Percentiles rank a stretch among this genome's conserved stretches.
These are phyloP conservation scores for Penicillium tannophilum DNA, from an alignment of 495 filamentous ascomycete genomes.

Conservation along the genomic window DNA sequence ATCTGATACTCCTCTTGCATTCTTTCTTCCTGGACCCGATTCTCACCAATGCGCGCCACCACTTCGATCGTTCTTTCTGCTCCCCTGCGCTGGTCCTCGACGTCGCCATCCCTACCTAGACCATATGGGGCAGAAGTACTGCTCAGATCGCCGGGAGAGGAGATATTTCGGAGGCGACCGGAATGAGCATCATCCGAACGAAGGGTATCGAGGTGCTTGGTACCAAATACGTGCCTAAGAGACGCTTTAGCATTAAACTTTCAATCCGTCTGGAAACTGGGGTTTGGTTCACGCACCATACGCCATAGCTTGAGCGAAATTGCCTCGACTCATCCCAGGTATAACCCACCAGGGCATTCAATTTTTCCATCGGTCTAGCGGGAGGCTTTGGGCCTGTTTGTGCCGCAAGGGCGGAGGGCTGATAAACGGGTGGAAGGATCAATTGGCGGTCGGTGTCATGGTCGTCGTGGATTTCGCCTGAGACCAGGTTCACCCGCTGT, in stretches of 20 bases:
- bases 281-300: slow-evolving; percentile 2
- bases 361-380: neutral
- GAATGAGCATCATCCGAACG: neutral
- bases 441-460: neutral
- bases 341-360: slow-evolving; percentile 6
- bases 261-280: neutral
- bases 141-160: neutral
- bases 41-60: slow-evolving; percentile 10
- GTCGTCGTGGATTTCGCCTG: neutral
- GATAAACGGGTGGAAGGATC: neutral
- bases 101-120: neutral
- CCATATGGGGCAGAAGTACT: neutral
- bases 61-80: slow-evolving; percentile 7
- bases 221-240: neutral
- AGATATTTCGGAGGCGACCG: neutral
- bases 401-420: neutral
- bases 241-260: neutral
- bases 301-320: slow-evolving; percentile 13
- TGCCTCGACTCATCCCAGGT: slow-evolving; percentile 9
- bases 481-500: neutral
- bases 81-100: neutral
- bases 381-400: neutral
- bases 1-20: slow-evolving; percentile 12
- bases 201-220: neutral
- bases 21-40: slow-evolving; percentile 3